phyloP scores from a whole-genome alignment of 2,329 filamentous ascomycete genomes.

The Scedosporium boydii region DNA sequence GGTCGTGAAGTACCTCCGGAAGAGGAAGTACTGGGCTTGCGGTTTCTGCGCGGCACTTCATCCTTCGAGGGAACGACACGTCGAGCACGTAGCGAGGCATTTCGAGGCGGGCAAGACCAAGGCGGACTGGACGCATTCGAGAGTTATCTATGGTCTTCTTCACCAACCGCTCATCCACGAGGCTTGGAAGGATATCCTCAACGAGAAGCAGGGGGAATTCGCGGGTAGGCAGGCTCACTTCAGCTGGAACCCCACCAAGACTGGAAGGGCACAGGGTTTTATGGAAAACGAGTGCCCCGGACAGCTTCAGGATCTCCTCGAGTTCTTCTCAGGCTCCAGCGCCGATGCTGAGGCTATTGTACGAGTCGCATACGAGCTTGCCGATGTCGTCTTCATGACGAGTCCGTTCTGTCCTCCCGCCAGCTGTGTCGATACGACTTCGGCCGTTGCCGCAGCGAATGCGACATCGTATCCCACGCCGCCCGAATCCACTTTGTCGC shows the following conservation, averaged over 20 bases:
- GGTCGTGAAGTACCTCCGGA: conserved; percentile 52
- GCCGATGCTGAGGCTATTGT: conserved; percentile 49
- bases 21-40: conserved; percentile 59
- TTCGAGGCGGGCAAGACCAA: conserved; percentile 55
- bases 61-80: conserved; percentile 54
- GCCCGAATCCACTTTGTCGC: conserved; percentile 16
- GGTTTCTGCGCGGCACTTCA: conserved; percentile 58
- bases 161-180: conserved; percentile 54
- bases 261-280: conserved; percentile 46
- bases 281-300: conserved; percentile 54
- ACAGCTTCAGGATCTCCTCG: conserved; percentile 54
- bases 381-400: conserved; percentile 32
- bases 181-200: conserved; percentile 50
- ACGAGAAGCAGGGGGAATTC: conserved; percentile 45
- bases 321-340: conserved; percentile 51
- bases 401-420: conserved; percentile 19
- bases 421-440: neutral
- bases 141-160: conserved; percentile 57
- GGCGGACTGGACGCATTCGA: conserved; percentile 59
- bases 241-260: conserved; percentile 50
- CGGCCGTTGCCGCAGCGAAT: conserved; percentile 13
- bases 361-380: conserved; percentile 47
- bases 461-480: conserved; percentile 11
- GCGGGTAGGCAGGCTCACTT: conserved; percentile 46
- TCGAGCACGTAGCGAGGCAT: conserved; percentile 59